These are phyloP conservation scores for Backusella westeae DNA, from an alignment of 192 early-diverging fungal species.

Conservation along the genomic window DNA sequence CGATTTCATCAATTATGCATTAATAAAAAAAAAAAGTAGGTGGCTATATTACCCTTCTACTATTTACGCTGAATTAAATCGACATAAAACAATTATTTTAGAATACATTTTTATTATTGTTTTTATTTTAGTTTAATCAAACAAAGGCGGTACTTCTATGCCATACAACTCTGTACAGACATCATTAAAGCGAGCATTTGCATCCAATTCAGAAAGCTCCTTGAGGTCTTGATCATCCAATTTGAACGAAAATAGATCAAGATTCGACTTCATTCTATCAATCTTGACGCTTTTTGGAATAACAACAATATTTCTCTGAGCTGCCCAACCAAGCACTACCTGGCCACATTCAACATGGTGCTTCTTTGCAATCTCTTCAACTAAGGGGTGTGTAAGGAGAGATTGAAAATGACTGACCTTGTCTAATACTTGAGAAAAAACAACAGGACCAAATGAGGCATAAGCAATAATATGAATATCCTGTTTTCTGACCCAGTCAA, in stretches of 20 bases:
- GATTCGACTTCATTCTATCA: too few relatives aligned
- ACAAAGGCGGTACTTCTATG: constrained; percentile 36
- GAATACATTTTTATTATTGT: background rate
- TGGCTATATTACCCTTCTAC: too few relatives aligned
- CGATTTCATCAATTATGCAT: too few relatives aligned
- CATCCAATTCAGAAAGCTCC: constrained; percentile 42
- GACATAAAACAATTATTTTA: too few relatives aligned
- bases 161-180: constrained; percentile 33
- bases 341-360: constrained; percentile 58
- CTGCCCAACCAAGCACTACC: constrained; percentile 56
- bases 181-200: constrained; percentile 43
- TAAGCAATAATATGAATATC: too few relatives aligned
- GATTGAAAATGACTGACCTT: constrained; percentile 23
- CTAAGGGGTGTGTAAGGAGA: constrained; percentile 42
- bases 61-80: too few relatives aligned
- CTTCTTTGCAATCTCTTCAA: constrained; percentile 21
- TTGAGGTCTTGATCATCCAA: constrained; percentile 45
- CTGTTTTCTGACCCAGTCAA: too few relatives aligned
- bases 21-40: too few relatives aligned
- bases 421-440: background rate
- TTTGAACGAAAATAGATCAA: too few relatives aligned
- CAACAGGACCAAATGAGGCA: background rate
- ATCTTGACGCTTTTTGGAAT: background rate
- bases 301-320: constrained; percentile 61
- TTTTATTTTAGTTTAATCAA: constrained; percentile 29